Base-by-base conservation (phyloP, 140 eudicot genomes). In the Cichorium intybus region DNA sequence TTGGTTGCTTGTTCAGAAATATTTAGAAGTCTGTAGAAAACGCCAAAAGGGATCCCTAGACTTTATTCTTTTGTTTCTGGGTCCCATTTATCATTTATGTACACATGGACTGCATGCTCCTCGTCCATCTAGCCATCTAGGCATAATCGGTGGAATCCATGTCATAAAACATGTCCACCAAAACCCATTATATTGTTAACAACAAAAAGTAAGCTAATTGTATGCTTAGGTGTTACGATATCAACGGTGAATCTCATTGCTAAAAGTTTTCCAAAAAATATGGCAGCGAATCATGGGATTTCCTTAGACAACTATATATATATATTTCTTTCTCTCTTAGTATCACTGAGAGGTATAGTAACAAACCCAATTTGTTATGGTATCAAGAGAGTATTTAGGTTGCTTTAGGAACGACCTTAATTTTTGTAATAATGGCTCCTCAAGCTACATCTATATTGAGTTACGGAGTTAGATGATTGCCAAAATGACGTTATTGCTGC, bases 71-170 rank as follows among this genome's bases (percentile, higher is more conserved):
- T 39, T n/a, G 56, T 52, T 50, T 21, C 9, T 11, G 3, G 62
- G 60, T 14, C 17, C 5, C 67, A 20, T 27, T 41, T 15, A n/a
- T n/a, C n/a, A n/a, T n/a, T n/a, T n/a, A n/a, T n/a, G n/a, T 55
- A 56, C 71, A 72, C 60, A 51, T 63, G 71, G 71, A 29, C 66
- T 28, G 57, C 68, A 70, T 70, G 67, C 74, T 56, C 41, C 14
- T 4, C 14, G 66, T 67, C 54, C 73, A 68, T 16, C n/a, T n/a
- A n/a, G 37, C 7, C 37, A 31, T 6, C 6, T 11, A 56, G 64
- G 34, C 58, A 27, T 26, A 10, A 15, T 24, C 43, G 37, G 7
- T 31, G 37, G 37, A 31, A 31, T 31, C 10, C 37, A 31, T 31
- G 37, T 31, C 37, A 31, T 31, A 31, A 31, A 37, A 37, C 46